Base-by-base conservation (phyloP, 2,329 filamentous ascomycete genomes). In the Shiraia bambusicola region DNA sequence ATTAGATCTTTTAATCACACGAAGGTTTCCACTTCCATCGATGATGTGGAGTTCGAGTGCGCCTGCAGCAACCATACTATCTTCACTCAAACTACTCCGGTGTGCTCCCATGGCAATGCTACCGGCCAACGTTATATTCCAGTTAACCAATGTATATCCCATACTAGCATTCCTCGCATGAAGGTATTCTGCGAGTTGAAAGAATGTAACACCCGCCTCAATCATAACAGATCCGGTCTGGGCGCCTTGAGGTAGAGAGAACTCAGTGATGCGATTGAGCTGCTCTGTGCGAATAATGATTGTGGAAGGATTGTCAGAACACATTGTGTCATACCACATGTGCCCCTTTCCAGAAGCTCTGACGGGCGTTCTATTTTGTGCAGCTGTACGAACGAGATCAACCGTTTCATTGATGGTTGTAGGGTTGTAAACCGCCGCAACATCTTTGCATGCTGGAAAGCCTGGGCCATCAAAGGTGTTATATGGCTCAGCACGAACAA, bases 271-370 rank as follows among this genome's bases (percentile, higher is more conserved):
- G 15, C 45, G 45, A 47, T 72, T 74, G 40, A 76, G 67, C 33
- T 65, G 50, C 47, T 74, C 73, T 14, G 72, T 75, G 49, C 72
- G 72, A 28, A 78, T 53, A 34, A 78, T 73, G 50, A 77, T 60
- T 2, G 75, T 78, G 31, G 60, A 54, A 17, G 67, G 59, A 43
- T 75, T 65, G 56, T 77, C 75, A 30, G 72, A 72, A 61, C 75
- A 78, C 69, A 77, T 76, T 24, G 76, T 78, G 50, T 78, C 74
- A 54, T 77, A 78, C 74, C 75, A 76, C 69, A 75, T 76, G 53
- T 77, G 75, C 2, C 73, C 75, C 51, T 76, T 76, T 2, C 73
- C 76, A 3, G 68, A 72, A 9, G 75, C 75, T 32, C 75, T 70
- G 17, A 78, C 67, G 3, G 70, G 70, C 10, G 68, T 68, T 19